A percentile compares a stretch with the other conserved stretches of the same genome.
Evolutionary conservation across 441 rosid species (phyloP).

Genomic region (Capsella rubella): DNA sequence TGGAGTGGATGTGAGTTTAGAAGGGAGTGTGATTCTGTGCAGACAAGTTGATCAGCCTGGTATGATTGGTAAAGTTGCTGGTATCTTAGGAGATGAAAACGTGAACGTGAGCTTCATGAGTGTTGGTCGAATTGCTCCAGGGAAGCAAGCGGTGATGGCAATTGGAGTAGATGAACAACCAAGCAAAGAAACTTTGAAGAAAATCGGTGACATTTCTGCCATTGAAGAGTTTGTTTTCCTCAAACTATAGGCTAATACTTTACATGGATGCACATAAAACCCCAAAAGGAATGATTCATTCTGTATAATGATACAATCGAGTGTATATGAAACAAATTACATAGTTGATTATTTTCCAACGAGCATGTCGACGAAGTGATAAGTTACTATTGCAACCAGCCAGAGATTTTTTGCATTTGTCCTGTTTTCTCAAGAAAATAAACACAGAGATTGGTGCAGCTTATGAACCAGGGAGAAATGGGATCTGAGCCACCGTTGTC

Average conservation of each 20-base stretch:
- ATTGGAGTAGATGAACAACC: constrained; percentile 77
- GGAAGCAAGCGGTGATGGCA: constrained; percentile 68
- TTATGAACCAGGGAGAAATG: constrained; percentile 75
- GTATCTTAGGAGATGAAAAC: constrained; percentile 59
- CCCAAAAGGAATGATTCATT: constrained; percentile 10
- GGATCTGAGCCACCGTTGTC: constrained; percentile 74
- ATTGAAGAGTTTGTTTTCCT: constrained; percentile 68
- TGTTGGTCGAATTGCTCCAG: constrained; percentile 52
- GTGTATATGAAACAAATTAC: constrained; percentile 30
- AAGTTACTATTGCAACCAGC: constrained; percentile 25
- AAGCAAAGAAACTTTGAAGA: constrained; percentile 53
- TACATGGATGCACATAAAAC: constrained; percentile 36
- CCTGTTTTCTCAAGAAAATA: constrained; percentile 10
- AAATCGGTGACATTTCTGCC: constrained; percentile 56
- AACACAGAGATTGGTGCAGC: not conserved
- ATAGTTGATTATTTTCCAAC: constrained; percentile 20
- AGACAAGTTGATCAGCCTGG: constrained; percentile 74
- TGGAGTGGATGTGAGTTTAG: constrained; percentile 70
- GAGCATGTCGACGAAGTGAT: constrained; percentile 38
- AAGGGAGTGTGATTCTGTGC: constrained; percentile 67
- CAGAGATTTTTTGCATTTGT: not conserved
- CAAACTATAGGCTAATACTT: constrained; percentile 46
- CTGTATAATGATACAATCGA: constrained; percentile 38
- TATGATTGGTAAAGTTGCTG: constrained; percentile 65
- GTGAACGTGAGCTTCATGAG: constrained; percentile 70